These are phyloP conservation scores for Colletotrichum cuscutae DNA, from an alignment of 2,329 filamentous ascomycete genomes.

Conservation along the genomic window DNA sequence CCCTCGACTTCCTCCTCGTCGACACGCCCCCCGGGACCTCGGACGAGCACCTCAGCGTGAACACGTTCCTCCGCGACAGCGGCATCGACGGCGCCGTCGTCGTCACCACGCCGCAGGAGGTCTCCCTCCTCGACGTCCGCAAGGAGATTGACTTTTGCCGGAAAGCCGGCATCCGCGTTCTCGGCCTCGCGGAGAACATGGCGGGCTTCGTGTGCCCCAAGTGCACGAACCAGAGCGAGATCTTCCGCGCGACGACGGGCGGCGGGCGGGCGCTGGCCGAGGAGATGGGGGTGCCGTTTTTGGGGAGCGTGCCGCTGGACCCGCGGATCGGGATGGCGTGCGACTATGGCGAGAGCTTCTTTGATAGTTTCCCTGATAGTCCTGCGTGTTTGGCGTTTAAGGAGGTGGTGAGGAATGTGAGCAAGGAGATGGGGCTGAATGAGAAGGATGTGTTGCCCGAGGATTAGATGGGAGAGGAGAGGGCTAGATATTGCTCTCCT, in stretches of 20 bases:
- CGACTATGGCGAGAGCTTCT: conserved; percentile 97
- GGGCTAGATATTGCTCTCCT: neutral
- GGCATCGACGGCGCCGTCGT: conserved; percentile 94
- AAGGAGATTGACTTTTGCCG: conserved; percentile 98
- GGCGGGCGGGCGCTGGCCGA: conserved; percentile 83
- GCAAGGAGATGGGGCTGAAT: conserved; percentile 71
- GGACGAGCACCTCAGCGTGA: conserved; percentile 95
- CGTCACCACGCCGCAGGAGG: conserved; percentile 95
- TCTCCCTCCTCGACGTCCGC: conserved; percentile 88
- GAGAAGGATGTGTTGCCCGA: conserved; percentile 63
- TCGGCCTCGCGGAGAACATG: conserved; percentile 98
- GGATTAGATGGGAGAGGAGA: conserved; percentile 32
- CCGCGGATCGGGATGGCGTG: conserved; percentile 96
- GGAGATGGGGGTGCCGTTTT: conserved; percentile 88
- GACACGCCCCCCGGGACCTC: conserved; percentile 96
- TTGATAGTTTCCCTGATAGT: conserved; percentile 92
- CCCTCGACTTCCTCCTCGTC: conserved; percentile 90
- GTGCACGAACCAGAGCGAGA: conserved; percentile 83
- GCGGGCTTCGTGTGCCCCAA: conserved; percentile 95
- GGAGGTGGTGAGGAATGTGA: conserved; percentile 80
- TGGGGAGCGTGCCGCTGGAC: conserved; percentile 91
- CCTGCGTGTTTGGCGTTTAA: conserved; percentile 87
- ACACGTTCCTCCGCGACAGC: conserved; percentile 88
- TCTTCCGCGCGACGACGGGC: conserved; percentile 92
- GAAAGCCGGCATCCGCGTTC: conserved; percentile 88